phyloP scores from a whole-genome alignment of 371 early-diverging fungal species.

The Saksenaea oblongispora region DNA sequence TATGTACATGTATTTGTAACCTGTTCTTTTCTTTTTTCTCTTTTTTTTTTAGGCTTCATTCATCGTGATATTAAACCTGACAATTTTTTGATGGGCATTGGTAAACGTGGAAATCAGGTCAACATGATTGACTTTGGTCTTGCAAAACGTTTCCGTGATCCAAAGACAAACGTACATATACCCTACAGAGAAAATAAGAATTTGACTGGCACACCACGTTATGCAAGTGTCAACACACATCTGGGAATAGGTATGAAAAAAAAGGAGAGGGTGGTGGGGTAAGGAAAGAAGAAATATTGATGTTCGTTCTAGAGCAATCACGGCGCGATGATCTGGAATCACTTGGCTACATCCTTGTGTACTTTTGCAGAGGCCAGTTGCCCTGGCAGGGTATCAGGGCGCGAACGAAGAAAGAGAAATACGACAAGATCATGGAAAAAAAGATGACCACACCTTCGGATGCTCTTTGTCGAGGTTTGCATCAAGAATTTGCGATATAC shows the following conservation, averaged over 20 bases:
- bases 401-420: slow-evolving; percentile 98
- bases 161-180: slow-evolving; percentile 95
- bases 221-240: slow-evolving; percentile 99
- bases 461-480: slow-evolving; percentile 95
- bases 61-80: slow-evolving; percentile 95
- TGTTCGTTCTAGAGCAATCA: slow-evolving; percentile 98
- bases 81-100: slow-evolving; percentile 99
- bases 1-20: not conserved
- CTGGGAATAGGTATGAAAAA: slow-evolving; percentile 82
- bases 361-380: slow-evolving; percentile 96
- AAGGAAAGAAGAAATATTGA: too few relatives aligned
- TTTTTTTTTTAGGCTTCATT: slow-evolving; percentile 46
- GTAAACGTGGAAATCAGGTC: slow-evolving; percentile 92
- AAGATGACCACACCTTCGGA: slow-evolving; percentile 98
- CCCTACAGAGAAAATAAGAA: slow-evolving; percentile 98
- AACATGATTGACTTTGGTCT: slow-evolving; percentile 99
- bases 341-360: slow-evolving; percentile 99
- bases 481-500: slow-evolving; percentile 95
- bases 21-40: not conserved
- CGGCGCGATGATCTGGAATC: slow-evolving; percentile 99
- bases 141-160: slow-evolving; percentile 96
- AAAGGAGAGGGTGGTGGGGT: not conserved
- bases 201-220: slow-evolving; percentile 99
- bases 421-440: slow-evolving; percentile 99
- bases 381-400: slow-evolving; percentile 99